A percentile compares a stretch with the other conserved stretches of the same genome.
Conservation (phyloP, 805 yeast genomes). For the Starmerella sirachaensis region DNA sequence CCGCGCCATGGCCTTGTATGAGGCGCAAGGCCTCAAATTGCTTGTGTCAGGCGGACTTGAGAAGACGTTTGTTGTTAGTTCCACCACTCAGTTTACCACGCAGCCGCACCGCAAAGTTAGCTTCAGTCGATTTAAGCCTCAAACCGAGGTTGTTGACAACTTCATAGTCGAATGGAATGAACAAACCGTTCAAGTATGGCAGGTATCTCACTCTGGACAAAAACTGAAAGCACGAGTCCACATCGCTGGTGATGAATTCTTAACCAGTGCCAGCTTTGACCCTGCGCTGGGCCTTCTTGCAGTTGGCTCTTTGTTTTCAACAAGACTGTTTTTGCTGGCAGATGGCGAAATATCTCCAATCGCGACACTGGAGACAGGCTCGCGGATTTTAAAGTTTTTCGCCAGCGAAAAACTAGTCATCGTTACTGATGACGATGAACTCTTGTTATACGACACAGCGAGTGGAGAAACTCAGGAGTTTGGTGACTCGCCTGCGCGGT, state of each 20-base stretch:
- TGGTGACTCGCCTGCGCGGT: constrained; percentile 8
- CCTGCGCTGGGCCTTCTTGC: constrained; percentile 53
- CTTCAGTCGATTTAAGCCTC: constrained; percentile 45
- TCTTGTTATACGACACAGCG: constrained; percentile 20
- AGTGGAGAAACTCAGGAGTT: constrained; percentile 3
- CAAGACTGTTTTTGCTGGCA: constrained; percentile 52
- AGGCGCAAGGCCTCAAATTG: constrained; percentile 49
- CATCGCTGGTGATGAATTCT: constrained; percentile 48
- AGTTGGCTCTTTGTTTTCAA: constrained; percentile 56
- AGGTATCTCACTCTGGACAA: constrained; percentile 49
- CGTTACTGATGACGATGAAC: constrained; percentile 23
- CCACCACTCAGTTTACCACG: constrained; percentile 53
- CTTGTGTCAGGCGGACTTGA: constrained; percentile 43
- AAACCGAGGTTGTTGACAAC: constrained; percentile 38
- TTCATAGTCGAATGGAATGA: constrained; percentile 69
- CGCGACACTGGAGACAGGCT: constrained; percentile 9
- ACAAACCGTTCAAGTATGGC: constrained; percentile 75
- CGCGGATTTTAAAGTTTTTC: constrained; percentile 6
- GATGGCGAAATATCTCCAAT: constrained; percentile 33
- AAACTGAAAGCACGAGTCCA: constrained; percentile 9
- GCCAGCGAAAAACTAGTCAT: constrained; percentile 21
- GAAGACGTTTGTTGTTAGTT: constrained; percentile 37
- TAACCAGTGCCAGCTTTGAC: constrained; percentile 55
- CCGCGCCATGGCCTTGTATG: constrained; percentile 60
- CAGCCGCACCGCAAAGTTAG: constrained; percentile 64